These are phyloP conservation scores for Diaporthe ampelina DNA, from an alignment of 2,329 filamentous ascomycete genomes.

Conservation along the genomic window DNA sequence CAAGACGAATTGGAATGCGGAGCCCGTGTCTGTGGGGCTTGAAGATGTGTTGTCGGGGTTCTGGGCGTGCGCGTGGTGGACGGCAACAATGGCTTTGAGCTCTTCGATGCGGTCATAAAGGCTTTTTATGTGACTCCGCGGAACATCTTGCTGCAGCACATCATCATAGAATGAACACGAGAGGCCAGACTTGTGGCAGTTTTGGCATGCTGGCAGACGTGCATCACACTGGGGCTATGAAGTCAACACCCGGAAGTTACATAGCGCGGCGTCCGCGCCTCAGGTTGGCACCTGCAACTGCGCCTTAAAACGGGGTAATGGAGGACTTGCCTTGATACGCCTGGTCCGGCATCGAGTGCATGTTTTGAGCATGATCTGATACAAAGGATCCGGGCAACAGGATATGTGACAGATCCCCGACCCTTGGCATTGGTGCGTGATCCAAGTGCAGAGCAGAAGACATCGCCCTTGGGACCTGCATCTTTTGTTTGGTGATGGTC, in stretches of 20 bases:
- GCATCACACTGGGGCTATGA: slow-evolving; percentile 31
- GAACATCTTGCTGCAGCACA: slow-evolving; percentile 32
- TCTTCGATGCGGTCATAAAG: slow-evolving; percentile 38
- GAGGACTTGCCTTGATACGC: slow-evolving; percentile 31
- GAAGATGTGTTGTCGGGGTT: neutral
- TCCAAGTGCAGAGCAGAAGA: slow-evolving; percentile 7
- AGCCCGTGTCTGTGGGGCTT: neutral
- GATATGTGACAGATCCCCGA: neutral
- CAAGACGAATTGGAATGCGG: slow-evolving; percentile 22
- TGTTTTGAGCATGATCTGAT: slow-evolving; percentile 33
- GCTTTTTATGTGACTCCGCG: slow-evolving; percentile 35
- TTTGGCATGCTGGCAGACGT: slow-evolving; percentile 32
- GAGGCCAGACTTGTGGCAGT: slow-evolving; percentile 32
- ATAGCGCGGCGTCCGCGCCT: neutral
- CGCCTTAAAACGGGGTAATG: neutral
- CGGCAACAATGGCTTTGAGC: slow-evolving; percentile 34
- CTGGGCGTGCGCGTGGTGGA: slow-evolving; percentile 17
- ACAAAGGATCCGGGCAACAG: neutral
- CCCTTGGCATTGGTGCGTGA: neutral
- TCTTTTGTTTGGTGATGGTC: neutral
- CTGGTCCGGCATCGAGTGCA: slow-evolving; percentile 35
- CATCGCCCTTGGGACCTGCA: neutral
- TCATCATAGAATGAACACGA: slow-evolving; percentile 35
- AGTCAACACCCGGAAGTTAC: neutral
- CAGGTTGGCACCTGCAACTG: neutral